Conservation (phyloP, 805 yeast species). For the Geotrichum ghanense region DNA sequence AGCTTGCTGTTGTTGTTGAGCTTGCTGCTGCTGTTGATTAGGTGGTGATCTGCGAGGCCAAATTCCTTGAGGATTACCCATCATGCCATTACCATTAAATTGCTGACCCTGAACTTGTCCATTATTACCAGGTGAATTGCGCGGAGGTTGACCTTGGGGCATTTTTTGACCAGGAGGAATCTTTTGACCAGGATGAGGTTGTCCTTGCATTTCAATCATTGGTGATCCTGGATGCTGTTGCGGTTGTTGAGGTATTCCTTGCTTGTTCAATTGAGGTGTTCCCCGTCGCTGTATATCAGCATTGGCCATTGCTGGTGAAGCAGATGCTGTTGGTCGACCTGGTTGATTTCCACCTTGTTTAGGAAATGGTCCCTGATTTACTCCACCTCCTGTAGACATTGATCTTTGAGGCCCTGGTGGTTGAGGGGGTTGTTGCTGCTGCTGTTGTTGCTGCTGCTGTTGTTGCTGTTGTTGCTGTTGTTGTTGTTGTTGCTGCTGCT, state of each 20-base stretch:
- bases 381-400: slow-evolving; percentile 26
- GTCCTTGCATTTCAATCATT: slow-evolving; percentile 11
- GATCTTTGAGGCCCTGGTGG: slow-evolving; percentile 36
- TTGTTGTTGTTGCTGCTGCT: slow-evolving; percentile 16
- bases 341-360: slow-evolving; percentile 2
- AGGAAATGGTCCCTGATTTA: slow-evolving; percentile 22
- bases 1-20: slow-evolving; percentile 2
- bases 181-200: slow-evolving; percentile 5
- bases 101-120: slow-evolving; percentile 22
- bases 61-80: slow-evolving; percentile 11
- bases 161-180: slow-evolving; percentile 2
- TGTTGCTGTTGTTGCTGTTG: slow-evolving; percentile 10
- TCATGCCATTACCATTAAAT: slow-evolving; percentile 20
- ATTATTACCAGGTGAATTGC: slow-evolving; percentile 14
- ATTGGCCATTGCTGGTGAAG: slow-evolving; percentile 2
- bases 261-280: slow-evolving; percentile 22
- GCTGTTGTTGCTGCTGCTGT: slow-evolving; percentile 18
- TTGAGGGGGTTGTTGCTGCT: slow-evolving; percentile 6
- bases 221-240: slow-evolving; percentile 18
- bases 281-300: slow-evolving; percentile 11
- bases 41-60: slow-evolving; percentile 6
- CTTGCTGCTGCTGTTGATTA: slow-evolving; percentile 7
- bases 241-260: slow-evolving; percentile 7
- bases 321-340: slow-evolving; percentile 1
- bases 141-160: slow-evolving; percentile 18